A percentile compares a stretch with the other conserved stretches of the same genome.
phyloP scores from a whole-genome alignment of 1,139 yeast genomes.

The Candida glucosophila region DNA sequence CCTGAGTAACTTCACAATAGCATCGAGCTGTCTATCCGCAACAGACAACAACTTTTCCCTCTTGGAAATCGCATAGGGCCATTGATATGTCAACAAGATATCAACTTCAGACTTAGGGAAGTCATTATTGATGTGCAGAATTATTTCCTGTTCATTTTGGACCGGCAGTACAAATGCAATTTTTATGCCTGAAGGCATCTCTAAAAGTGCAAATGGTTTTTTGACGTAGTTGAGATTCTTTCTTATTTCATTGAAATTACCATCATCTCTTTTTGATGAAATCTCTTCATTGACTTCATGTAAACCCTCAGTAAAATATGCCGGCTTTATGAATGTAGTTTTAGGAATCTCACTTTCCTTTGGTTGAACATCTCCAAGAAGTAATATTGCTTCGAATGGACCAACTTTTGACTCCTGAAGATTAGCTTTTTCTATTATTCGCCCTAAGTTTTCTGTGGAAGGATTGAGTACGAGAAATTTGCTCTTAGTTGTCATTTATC shows the following conservation, averaged over 20 bases:
- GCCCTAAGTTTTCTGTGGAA: conserved; percentile 24
- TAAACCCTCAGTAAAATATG: conserved; percentile 22
- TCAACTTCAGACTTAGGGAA: no score
- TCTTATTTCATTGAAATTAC: conserved; percentile 10
- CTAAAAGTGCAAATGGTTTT: conserved; percentile 23
- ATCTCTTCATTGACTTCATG: conserved; percentile 8
- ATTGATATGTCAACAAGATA: conserved; percentile 47
- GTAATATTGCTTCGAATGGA: conserved; percentile 50
- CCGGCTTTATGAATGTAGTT: conserved; percentile 15
- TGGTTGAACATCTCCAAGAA: conserved; percentile 41
- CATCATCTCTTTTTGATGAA: conserved; percentile 1
- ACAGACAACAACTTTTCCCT: conserved; percentile 27
- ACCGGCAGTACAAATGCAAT: conserved; percentile 39
- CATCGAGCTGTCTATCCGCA: conserved; percentile 35
- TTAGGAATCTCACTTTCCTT: conserved; percentile 9
- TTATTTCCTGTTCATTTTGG: no score
- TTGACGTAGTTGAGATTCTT: conserved; percentile 14
- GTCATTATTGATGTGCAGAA: no score
- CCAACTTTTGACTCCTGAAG: conserved; percentile 48
- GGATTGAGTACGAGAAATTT: conserved; percentile 47
- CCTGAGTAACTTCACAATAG: conserved; percentile 28
- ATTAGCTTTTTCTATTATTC: conserved; percentile 41
- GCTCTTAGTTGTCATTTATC: conserved; percentile 9
- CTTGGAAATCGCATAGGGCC: conserved; percentile 48
- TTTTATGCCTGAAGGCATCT: conserved; percentile 35